Evolutionary conservation across 257 asterid genomes (phyloP).

Genomic region (Fraxinus americana): DNA sequence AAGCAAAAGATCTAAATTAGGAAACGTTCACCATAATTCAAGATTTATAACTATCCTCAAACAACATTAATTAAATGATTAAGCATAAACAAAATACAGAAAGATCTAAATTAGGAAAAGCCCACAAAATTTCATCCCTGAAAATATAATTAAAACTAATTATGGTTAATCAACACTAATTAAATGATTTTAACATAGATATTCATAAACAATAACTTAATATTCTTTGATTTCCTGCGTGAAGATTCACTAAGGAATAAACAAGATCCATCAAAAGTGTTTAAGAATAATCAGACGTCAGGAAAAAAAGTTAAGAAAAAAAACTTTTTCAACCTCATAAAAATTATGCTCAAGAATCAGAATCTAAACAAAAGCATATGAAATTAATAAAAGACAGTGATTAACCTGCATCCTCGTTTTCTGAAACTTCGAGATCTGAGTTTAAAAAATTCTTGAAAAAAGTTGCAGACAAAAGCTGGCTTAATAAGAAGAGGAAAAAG

Average conservation of each 20-base stretch:
- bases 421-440: constrained; percentile 9
- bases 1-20: too few species aligned
- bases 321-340: too few species aligned
- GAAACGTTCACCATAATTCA: too few species aligned
- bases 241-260: neutral
- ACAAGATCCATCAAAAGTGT: neutral
- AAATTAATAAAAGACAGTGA: neutral
- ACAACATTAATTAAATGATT: too few species aligned
- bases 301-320: neutral
- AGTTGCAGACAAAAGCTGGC: constrained; percentile 12
- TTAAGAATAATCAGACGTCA: constrained; percentile 3
- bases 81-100: too few species aligned
- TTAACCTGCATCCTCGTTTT: constrained; percentile 28
- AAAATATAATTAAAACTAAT: too few species aligned
- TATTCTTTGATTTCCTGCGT: neutral
- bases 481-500: neutral
- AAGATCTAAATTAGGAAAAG: too few species aligned
- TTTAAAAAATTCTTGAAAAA: too few species aligned
- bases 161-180: too few species aligned
- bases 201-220: neutral
- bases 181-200: neutral
- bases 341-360: constrained; percentile 9
- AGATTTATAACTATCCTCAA: too few species aligned
- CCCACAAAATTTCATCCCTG: neutral
- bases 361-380: neutral